These are phyloP conservation scores for Lecanosticta acicola DNA, from an alignment of 2,329 filamentous ascomycete genomes.

Conservation along the genomic window DNA sequence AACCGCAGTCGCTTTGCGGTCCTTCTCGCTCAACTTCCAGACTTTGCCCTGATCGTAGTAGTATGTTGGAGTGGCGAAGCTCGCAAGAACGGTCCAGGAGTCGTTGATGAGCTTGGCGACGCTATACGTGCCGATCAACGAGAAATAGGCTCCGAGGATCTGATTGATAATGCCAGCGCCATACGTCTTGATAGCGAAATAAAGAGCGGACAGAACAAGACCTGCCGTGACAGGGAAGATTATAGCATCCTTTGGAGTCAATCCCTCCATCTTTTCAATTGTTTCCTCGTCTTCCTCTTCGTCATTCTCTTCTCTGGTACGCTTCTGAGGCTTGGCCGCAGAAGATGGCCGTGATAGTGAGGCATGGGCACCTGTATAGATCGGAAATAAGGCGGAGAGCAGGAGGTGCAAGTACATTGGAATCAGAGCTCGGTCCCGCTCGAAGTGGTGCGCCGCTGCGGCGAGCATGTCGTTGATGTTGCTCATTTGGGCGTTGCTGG, in stretches of 20 bases:
- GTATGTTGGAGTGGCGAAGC: constrained; percentile 66
- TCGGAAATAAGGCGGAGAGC: constrained; percentile 69
- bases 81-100: constrained; percentile 56
- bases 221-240: constrained; percentile 77
- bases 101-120: constrained; percentile 71
- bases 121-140: constrained; percentile 70
- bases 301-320: constrained; percentile 26
- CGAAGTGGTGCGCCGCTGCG: constrained; percentile 12
- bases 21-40: constrained; percentile 42
- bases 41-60: constrained; percentile 52
- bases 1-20: constrained; percentile 30
- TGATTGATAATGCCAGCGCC: constrained; percentile 77
- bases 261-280: constrained; percentile 57
- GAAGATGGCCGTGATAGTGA: constrained; percentile 78
- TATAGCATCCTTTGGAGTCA: constrained; percentile 74
- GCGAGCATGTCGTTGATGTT: constrained; percentile 3
- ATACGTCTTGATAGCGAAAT: constrained; percentile 84
- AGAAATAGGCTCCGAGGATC: constrained; percentile 78
- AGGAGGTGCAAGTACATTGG: constrained; percentile 58
- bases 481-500: not conserved
- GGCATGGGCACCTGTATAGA: constrained; percentile 80
- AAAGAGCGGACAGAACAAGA: constrained; percentile 65
- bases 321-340: constrained; percentile 55
- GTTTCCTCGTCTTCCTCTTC: constrained; percentile 52
- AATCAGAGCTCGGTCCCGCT: constrained; percentile 38